These are phyloP conservation scores for Cardiosporidium cionae DNA, from an alignment of 169 alveolate species.

Conservation along the genomic window DNA sequence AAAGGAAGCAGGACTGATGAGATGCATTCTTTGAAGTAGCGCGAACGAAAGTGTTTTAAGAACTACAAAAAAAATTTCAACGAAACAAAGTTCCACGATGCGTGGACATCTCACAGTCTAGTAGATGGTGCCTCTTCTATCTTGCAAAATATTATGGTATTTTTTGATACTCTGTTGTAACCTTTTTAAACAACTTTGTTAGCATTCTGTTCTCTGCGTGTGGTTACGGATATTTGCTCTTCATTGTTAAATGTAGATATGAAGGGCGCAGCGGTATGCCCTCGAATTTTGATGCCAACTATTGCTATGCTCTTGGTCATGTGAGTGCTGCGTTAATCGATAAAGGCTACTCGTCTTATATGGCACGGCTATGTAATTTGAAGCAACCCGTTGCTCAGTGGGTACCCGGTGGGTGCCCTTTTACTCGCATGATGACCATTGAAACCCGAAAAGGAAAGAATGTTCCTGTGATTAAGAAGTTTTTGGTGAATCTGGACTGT, in stretches of 20 bases:
- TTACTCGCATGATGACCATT: conserved; percentile 62
- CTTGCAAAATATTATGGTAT: too few relatives aligned
- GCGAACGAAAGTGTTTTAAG: too few relatives aligned
- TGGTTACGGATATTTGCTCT: neutral
- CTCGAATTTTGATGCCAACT: conserved; percentile 89
- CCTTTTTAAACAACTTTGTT: neutral
- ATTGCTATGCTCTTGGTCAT: conserved; percentile 95
- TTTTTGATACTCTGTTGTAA: too few relatives aligned
- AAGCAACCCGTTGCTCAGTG: conserved; percentile 30
- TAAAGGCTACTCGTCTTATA: conserved; percentile 43
- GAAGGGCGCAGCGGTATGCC: conserved; percentile 98
- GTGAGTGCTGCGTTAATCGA: conserved; percentile 83
- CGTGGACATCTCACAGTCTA: too few relatives aligned
- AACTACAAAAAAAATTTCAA: too few relatives aligned
- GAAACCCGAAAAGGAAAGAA: conserved; percentile 59
- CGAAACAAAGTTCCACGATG: too few relatives aligned
- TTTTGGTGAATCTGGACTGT: conserved; percentile 85
- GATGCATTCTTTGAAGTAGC: too few relatives aligned
- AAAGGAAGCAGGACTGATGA: too few relatives aligned
- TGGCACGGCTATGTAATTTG: too few relatives aligned
- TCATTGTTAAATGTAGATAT: conserved; percentile 44
- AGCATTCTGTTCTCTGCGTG: neutral
- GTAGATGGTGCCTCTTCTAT: too few relatives aligned
- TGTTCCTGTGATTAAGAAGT: conserved; percentile 83
- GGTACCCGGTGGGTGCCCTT: conserved; percentile 64